Evolutionary conservation across 106 monocot species (phyloP).

Genomic region (Allium sativum): DNA sequence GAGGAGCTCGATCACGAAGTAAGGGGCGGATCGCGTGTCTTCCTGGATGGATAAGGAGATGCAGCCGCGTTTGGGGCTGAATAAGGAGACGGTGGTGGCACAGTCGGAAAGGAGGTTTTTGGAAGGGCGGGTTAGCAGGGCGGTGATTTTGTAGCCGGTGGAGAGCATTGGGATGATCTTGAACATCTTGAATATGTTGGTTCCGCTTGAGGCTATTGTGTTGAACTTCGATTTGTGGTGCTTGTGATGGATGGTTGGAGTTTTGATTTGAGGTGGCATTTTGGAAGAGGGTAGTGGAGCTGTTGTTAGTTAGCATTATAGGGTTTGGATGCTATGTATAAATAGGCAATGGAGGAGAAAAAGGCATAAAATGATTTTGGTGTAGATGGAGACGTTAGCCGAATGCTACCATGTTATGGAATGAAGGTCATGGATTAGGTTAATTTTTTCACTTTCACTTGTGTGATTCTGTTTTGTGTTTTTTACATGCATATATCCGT

Average conservation of each 20-base stretch:
- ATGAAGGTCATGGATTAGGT: too few species aligned
- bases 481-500: too few species aligned
- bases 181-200: slow-evolving; percentile 40
- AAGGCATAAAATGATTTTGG: too few species aligned
- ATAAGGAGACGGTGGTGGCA: slow-evolving; percentile 47
- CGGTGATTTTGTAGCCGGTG: slow-evolving; percentile 68
- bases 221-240: not conserved
- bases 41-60: slow-evolving; percentile 50
- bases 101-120: slow-evolving; percentile 37
- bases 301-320: too few species aligned
- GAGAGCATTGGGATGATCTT: slow-evolving; percentile 63
- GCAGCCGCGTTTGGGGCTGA: slow-evolving; percentile 41
- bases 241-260: not conserved
- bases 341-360: too few species aligned
- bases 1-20: slow-evolving; percentile 73
- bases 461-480: too few species aligned
- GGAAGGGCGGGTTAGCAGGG: slow-evolving; percentile 27
- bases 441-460: too few species aligned
- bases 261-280: too few species aligned
- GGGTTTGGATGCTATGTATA: too few species aligned
- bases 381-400: too few species aligned
- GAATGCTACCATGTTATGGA: too few species aligned
- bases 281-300: too few species aligned
- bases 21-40: slow-evolving; percentile 42
- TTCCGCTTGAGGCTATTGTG: not conserved